Base-by-base conservation (phyloP, 805 yeast genomes). In the Nakazawaea populi region DNA sequence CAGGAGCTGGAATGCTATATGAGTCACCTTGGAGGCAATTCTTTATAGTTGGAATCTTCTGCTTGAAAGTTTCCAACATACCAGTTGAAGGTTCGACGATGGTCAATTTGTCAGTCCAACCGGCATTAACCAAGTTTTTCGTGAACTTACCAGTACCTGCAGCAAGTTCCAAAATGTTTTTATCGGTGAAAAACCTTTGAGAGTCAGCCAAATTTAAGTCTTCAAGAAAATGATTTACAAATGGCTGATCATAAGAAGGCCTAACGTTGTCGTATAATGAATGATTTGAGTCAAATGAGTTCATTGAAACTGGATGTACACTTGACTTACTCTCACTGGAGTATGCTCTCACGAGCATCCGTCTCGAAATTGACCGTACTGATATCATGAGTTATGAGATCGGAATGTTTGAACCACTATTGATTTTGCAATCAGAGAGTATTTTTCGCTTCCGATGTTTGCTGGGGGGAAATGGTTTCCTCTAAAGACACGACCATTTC, bases 121-220 rank as follows among this genome's bases (percentile, higher is more conserved):
- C 79, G 42, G 62, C 58, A 18, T 60, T 58, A 2, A 67, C 63
- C 28, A 82, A 62, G 42, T 72, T 65, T 30, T 61, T 63, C 1
- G 86, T 82, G 66, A 82, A 82, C 56, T 81, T 81, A 8, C 87
- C 87, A 0, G 87, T 82, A 0, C 87, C 87, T 10, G 79, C 76
- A 1, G 84, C 87, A 24, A 82, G 58, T 47, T 82, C 87, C 38
- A 75, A 52, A 6, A 75, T 61, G 5, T 48, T 56, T 51, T 68
- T 68, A 7, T 58, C 53, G 5, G 60, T 60, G 11, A 53, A 37
- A 38, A 58, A 58, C 6, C n/a, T n/a, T 14, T 47, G 47, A 48
- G 52, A 46, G 2, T 54, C 47, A 1, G 58, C 53, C 24, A 80
- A 57, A 0, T 62, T 63, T 31, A 76, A 59, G 9, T 68, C 70